phyloP scores from a whole-genome alignment of 345 rosid genomes.

The Gossypium arboreum region DNA sequence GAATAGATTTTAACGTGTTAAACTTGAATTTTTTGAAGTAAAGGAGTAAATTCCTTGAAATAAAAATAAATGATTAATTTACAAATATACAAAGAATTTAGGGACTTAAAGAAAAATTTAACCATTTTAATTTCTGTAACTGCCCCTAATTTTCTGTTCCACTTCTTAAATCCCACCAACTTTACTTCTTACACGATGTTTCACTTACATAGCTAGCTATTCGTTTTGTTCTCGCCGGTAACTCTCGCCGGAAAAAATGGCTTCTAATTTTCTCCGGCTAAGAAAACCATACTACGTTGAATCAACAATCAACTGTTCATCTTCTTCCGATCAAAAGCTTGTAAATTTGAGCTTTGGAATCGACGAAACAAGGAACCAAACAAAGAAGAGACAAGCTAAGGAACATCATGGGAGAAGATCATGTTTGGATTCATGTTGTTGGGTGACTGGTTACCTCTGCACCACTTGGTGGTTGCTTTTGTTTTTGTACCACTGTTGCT shows the following conservation, averaged over 20 bases:
- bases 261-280: slow-evolving; percentile 41
- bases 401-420: slow-evolving; percentile 34
- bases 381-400: slow-evolving; percentile 20
- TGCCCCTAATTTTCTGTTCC: not conserved
- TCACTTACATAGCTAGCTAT: slow-evolving; percentile 6
- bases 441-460: slow-evolving; percentile 58
- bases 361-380: not conserved
- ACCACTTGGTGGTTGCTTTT: slow-evolving; percentile 60
- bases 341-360: slow-evolving; percentile 15
- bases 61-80: too few relatives aligned
- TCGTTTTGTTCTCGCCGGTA: not conserved
- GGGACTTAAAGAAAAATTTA: too few relatives aligned
- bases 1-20: too few relatives aligned
- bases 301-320: slow-evolving; percentile 29
- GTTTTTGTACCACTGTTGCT: slow-evolving; percentile 44
- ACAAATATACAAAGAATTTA: too few relatives aligned
- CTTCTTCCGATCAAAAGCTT: slow-evolving; percentile 15
- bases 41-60: too few relatives aligned
- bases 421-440: slow-evolving; percentile 50
- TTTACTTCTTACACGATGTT: not conserved
- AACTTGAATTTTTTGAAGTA: too few relatives aligned
- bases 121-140: too few relatives aligned
- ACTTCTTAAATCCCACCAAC: not conserved
- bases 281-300: slow-evolving; percentile 43
- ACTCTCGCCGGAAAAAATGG: slow-evolving; percentile 24